Evolutionary conservation across 1,284 basidiomycete species (phyloP).

Genomic region (Ceratobasidium sp.): DNA sequence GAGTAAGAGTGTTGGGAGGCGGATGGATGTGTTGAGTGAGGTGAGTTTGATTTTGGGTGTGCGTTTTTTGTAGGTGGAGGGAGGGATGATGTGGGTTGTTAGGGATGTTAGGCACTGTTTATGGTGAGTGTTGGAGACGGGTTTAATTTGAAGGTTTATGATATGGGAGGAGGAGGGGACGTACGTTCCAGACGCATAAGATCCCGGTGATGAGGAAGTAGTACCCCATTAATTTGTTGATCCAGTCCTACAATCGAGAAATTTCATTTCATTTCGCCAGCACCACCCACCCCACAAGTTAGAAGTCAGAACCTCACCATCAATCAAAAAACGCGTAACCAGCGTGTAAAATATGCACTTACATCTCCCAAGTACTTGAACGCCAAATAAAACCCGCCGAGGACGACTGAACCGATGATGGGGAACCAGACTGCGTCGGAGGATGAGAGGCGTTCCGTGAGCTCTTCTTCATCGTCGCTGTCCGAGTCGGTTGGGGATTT

Average conservation of each 20-base stretch:
- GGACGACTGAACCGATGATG: constrained; percentile 74
- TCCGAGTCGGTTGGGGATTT: no score
- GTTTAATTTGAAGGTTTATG: no score
- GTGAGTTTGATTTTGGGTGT: no score
- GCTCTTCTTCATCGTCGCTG: constrained; percentile 65
- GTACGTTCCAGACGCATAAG: constrained; percentile 77
- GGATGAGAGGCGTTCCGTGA: constrained; percentile 71
- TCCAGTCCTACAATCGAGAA: constrained; percentile 49
- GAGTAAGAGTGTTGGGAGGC: constrained; percentile 67
- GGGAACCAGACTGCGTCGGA: constrained; percentile 83
- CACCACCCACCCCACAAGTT: no score
- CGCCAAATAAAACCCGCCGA: constrained; percentile 76
- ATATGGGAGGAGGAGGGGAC: no score
- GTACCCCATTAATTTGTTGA: constrained; percentile 63
- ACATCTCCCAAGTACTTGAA: constrained; percentile 78
- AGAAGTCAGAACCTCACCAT: no score
- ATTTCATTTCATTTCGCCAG: no score
- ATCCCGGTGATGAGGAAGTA: constrained; percentile 79
- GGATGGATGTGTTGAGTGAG: constrained; percentile 55
- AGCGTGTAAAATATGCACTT: constrained; percentile 38
- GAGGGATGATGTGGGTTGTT: constrained; percentile 13
- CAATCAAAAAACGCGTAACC: constrained; percentile 51
- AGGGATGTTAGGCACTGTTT: constrained; percentile 21
- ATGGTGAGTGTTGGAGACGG: no score
- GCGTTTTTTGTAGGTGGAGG: no score